A percentile compares a stretch with the other conserved stretches of the same genome.
phyloP scores from a whole-genome alignment of 1,139 yeast species.

The Pichia sp. region DNA sequence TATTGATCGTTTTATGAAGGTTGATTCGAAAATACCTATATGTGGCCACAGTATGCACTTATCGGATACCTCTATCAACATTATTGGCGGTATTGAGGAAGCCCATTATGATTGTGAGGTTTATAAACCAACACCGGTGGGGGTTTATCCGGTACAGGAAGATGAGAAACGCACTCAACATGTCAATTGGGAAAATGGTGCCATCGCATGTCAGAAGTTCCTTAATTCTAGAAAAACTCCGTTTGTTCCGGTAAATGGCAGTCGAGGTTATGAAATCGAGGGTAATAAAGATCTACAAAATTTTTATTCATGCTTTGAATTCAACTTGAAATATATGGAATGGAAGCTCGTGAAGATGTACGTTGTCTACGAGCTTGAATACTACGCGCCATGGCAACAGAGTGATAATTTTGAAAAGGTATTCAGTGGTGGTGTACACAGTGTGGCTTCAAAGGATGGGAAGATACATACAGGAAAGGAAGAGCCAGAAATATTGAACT shows the following conservation, averaged over 20 bases:
- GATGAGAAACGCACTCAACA: conserved; percentile 1
- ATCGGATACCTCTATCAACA: conserved; percentile 21
- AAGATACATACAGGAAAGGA: neutral
- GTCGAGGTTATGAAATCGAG: no score
- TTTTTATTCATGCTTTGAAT: conserved; percentile 9
- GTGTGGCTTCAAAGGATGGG: neutral
- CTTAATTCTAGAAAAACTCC: neutral
- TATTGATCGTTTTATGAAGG: conserved; percentile 9
- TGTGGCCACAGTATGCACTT: conserved; percentile 24
- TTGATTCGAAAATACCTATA: conserved; percentile 11
- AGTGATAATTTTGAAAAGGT: neutral
- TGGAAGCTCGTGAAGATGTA: conserved; percentile 14
- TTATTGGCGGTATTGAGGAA: conserved; percentile 26
- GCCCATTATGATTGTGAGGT: conserved; percentile 6
- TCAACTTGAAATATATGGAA: conserved; percentile 8
- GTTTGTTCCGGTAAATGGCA: no score
- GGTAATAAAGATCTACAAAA: neutral
- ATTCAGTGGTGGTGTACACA: conserved; percentile 3
- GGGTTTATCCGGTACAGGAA: neutral
- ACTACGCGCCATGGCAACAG: conserved; percentile 7
- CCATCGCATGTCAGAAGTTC: conserved; percentile 2
- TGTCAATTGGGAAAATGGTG: conserved; percentile 4
- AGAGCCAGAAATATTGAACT: neutral
- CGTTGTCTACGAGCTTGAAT: conserved; percentile 6
- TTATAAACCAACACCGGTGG: conserved; percentile 12